Evolutionary conservation across 2,329 filamentous ascomycete species (phyloP), one percentile per base, ranked within the genome.

Genomic region (Simplicillium aogashimaense): DNA sequence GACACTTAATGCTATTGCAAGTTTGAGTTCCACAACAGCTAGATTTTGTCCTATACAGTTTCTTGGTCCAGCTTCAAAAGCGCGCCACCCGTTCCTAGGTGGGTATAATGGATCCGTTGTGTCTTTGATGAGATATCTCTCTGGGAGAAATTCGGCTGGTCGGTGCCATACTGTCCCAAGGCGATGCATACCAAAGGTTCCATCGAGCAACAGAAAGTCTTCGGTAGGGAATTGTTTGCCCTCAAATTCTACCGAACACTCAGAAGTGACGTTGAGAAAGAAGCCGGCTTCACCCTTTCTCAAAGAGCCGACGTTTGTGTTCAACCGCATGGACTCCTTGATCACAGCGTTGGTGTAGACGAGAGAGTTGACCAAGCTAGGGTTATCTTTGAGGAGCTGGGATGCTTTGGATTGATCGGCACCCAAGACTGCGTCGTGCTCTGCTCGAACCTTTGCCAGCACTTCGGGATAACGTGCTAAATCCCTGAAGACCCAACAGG

Each of bases 1-100:
- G 9, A 25, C 20, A 25, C 6, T 9, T 9, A 25, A 25, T 5
- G 20, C 20, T 6, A 25, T 9, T 25, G 20, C 20, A 25, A 25
- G 20, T 9, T 25, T 25, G 20, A 25, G 20, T 25, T 78, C 68
- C 30, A 71, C 60, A 53, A 73, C 63, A 3, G 69, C 75, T 35
- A 79, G 56, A 44, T 73, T 36, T 53, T 77, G 68, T 0, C 74
- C 76, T 29, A 79, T 67, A 44, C 75, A 80, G 34, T 68, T 70
- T 9, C 75, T 53, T 3, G 67, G 67, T 0, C 74, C 74, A 15
- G 67, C 59, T 35, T 67, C 66, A 49, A 79, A 80, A 0, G 71
- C 64, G 7, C 69, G 58, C 63, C 65, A 78, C 0, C 72, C 70
- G 40, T 66, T 63, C 20, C 20, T 25, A 6, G 20, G 20, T 9